Percentiles rank a stretch among this genome's conserved stretches.
Evolutionary conservation across 805 yeast species (phyloP).

Genomic region (Yarrowia hollandica): DNA sequence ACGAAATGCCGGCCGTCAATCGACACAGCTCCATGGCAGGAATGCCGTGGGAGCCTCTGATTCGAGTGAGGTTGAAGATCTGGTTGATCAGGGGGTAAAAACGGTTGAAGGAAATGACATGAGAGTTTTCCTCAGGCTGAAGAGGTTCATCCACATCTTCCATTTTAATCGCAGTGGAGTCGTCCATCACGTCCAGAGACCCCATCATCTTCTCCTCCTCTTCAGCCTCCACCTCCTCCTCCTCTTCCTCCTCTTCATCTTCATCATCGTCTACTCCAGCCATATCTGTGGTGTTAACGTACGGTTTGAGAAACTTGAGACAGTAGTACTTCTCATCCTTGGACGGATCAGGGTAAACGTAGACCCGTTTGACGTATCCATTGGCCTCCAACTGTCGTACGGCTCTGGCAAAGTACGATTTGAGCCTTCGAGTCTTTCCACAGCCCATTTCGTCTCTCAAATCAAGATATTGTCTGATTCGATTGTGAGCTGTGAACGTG

Average conservation of each 20-base stretch:
- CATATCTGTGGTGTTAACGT: conserved; percentile 38
- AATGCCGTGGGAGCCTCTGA: conserved; percentile 52
- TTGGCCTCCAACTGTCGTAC: conserved; percentile 36
- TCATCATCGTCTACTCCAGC: conserved; percentile 39
- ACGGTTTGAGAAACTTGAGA: conserved; percentile 41
- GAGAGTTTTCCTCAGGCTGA: background rate
- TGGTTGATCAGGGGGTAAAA: conserved; percentile 68
- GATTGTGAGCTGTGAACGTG: conserved; percentile 40
- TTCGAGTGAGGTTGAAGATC: conserved; percentile 51
- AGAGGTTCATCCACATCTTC: conserved; percentile 29
- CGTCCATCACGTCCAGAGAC: conserved; percentile 30
- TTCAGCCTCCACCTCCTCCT: conserved; percentile 34
- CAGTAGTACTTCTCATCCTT: conserved; percentile 39
- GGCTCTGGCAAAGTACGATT: conserved; percentile 34
- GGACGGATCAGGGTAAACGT: conserved; percentile 38
- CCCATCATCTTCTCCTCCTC: conserved; percentile 37
- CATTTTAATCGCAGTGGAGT: conserved; percentile 15
- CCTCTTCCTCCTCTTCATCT: conserved; percentile 37
- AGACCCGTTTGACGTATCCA: conserved; percentile 39
- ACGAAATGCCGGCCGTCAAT: conserved; percentile 55
- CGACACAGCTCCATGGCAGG: conserved; percentile 58
- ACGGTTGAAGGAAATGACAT: conserved; percentile 45
- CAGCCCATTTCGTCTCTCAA: conserved; percentile 45
- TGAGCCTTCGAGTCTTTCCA: conserved; percentile 37
- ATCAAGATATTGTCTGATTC: conserved; percentile 42